These are phyloP conservation scores for Podaxis rugospora DNA, from an alignment of 768 basidiomycete species.

Conservation along the genomic window DNA sequence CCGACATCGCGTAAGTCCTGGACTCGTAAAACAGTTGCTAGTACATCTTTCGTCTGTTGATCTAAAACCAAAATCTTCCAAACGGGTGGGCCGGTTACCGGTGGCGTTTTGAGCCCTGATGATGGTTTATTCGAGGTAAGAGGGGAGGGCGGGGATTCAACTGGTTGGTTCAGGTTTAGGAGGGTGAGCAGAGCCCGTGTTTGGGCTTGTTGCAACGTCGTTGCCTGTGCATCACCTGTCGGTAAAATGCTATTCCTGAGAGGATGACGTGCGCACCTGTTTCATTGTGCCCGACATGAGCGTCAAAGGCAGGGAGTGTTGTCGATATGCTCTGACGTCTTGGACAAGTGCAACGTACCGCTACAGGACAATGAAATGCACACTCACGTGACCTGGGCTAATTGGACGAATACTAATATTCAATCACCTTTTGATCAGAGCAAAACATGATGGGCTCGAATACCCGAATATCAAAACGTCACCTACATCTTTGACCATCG, in stretches of 20 bases:
- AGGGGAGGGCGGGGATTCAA: conserved; percentile 32
- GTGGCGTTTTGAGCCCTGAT: conserved; percentile 44
- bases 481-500: not conserved
- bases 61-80: conserved; percentile 98
- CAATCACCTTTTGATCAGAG: too few species aligned
- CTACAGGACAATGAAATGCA: not conserved
- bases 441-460: not conserved
- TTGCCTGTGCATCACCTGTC: conserved; percentile 23
- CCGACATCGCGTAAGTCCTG: conserved; percentile 96
- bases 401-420: not conserved
- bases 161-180: conserved; percentile 77
- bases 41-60: conserved; percentile 91
- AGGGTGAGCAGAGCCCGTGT: conserved; percentile 80
- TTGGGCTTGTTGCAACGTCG: conserved; percentile 84
- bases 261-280: conserved; percentile 23
- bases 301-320: not conserved
- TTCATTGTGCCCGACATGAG: conserved; percentile 30
- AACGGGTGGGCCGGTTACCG: conserved; percentile 66
- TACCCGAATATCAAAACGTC: not conserved
- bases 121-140: conserved; percentile 32
- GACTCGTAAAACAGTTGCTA: conserved; percentile 92
- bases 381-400: conserved; percentile 6
- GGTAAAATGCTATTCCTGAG: not conserved
- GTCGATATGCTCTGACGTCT: not conserved
- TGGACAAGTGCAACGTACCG: conserved; percentile 1